A percentile compares a stretch with the other conserved stretches of the same genome.
phyloP scores from a whole-genome alignment of 2,329 filamentous ascomycete genomes.

The Penicillium sp. region DNA sequence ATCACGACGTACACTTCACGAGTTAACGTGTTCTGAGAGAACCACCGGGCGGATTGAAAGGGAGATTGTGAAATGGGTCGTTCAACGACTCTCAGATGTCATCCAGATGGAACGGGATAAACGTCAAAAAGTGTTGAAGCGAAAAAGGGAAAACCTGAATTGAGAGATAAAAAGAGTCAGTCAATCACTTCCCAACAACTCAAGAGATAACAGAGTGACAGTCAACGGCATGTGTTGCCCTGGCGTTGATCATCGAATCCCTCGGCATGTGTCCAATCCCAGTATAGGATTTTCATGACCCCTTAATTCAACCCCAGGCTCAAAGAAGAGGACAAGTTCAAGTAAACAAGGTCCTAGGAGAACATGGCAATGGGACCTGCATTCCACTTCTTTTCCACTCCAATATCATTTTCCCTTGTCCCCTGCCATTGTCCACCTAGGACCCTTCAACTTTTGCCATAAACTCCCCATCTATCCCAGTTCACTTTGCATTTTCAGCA shows the following conservation, averaged over 20 bases:
- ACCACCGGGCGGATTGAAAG: conserved; percentile 25
- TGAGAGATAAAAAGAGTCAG: not conserved
- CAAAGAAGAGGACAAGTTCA: conserved; percentile 3
- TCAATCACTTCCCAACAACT: not conserved
- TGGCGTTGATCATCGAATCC: conserved; percentile 11
- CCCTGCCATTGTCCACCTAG: not conserved
- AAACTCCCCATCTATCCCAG: too few relatives aligned
- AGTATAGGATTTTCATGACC: conserved; percentile 14
- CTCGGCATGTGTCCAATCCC: conserved; percentile 13
- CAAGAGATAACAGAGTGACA: not conserved
- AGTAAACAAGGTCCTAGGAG: conserved; percentile 5
- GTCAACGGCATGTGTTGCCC: conserved; percentile 20
- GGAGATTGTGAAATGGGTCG: conserved; percentile 15
- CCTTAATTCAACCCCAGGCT: conserved; percentile 10
- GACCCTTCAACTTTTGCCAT: not conserved
- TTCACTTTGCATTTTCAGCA: not conserved
- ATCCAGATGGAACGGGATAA: conserved; percentile 27
- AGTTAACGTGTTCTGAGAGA: conserved; percentile 25
- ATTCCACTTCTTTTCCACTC: conserved; percentile 10
- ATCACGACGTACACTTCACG: conserved; percentile 33
- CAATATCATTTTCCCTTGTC: conserved; percentile 12
- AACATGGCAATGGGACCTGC: conserved; percentile 5
- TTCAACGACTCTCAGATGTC: conserved; percentile 24
- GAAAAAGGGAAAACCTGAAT: not conserved
- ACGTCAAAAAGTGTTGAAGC: conserved; percentile 17